Percentiles rank a stretch among this genome's conserved stretches.
Conservation (phyloP, 208 protist genomes). For the Borovskyia barvae region DNA sequence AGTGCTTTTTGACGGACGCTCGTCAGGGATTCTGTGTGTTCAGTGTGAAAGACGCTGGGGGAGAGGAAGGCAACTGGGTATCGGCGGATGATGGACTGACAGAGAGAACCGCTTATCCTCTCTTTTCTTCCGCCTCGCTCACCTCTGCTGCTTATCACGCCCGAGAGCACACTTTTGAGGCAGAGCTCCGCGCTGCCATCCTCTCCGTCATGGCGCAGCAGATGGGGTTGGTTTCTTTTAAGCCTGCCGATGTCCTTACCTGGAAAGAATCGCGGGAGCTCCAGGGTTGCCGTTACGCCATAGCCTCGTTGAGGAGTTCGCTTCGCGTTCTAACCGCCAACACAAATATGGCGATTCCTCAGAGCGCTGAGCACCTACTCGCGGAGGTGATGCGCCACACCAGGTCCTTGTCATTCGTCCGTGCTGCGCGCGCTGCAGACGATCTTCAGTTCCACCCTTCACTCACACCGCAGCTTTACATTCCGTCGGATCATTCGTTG, state of each 20-base stretch:
- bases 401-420: slow-evolving; percentile 23
- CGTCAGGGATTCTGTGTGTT: slow-evolving; percentile 56
- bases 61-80: not conserved
- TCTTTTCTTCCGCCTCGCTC: not conserved
- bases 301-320: slow-evolving; percentile 40
- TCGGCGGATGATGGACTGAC: not conserved
- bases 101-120: not conserved
- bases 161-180: slow-evolving; percentile 9
- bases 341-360: slow-evolving; percentile 48
- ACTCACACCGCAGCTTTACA: slow-evolving; percentile 73
- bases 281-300: slow-evolving; percentile 51
- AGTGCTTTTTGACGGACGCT: slow-evolving; percentile 39
- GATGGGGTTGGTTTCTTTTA: slow-evolving; percentile 44
- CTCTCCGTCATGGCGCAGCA: slow-evolving; percentile 45
- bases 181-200: slow-evolving; percentile 40
- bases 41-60: slow-evolving; percentile 1
- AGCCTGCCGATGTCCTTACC: slow-evolving; percentile 24
- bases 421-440: slow-evolving; percentile 56
- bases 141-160: slow-evolving; percentile 13
- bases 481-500: slow-evolving; percentile 68
- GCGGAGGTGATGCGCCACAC: slow-evolving; percentile 32
- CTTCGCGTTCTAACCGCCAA: slow-evolving; percentile 36
- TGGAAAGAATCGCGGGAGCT: slow-evolving; percentile 38
- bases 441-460: slow-evolving; percentile 76
- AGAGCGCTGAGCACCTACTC: slow-evolving; percentile 28